These are phyloP conservation scores for Senna tora DNA, from an alignment of 306 rosid genomes.

Conservation along the genomic window DNA sequence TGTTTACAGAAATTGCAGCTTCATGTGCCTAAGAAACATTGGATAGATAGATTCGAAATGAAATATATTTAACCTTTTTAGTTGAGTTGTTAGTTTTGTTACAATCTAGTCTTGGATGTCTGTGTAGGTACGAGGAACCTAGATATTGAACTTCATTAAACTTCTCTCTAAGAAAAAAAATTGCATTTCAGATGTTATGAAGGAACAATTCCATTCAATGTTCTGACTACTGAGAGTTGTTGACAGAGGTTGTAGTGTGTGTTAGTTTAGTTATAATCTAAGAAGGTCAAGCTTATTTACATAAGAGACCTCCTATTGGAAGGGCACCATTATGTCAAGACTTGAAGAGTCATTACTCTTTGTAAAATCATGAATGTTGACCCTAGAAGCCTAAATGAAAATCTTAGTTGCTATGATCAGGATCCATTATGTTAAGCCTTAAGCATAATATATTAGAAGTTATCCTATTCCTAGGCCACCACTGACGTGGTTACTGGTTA, in stretches of 20 bases:
- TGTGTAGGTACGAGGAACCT: neutral
- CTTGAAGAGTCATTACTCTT: neutral
- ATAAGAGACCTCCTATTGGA: slow-evolving; percentile 2
- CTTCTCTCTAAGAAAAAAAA: neutral
- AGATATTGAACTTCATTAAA: neutral
- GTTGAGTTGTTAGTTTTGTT: neutral
- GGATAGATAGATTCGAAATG: too few relatives aligned
- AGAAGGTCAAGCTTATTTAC: neutral
- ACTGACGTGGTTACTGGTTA: neutral
- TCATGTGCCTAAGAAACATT: too few relatives aligned
- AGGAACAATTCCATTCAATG: neutral
- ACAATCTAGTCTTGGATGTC: neutral
- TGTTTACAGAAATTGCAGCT: too few relatives aligned
- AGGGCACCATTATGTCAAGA: neutral
- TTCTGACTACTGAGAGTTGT: neutral
- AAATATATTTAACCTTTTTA: too few relatives aligned
- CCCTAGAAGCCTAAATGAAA: neutral
- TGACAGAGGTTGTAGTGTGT: neutral
- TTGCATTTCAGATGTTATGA: neutral
- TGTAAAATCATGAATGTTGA: neutral
- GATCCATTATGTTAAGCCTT: neutral
- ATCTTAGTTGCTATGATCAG: neutral
- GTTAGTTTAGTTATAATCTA: neutral
- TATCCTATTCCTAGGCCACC: neutral
- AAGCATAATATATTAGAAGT: neutral